Base-by-base conservation (phyloP, 202 grass and related monocot genomes). In the Musa balbisiana region DNA sequence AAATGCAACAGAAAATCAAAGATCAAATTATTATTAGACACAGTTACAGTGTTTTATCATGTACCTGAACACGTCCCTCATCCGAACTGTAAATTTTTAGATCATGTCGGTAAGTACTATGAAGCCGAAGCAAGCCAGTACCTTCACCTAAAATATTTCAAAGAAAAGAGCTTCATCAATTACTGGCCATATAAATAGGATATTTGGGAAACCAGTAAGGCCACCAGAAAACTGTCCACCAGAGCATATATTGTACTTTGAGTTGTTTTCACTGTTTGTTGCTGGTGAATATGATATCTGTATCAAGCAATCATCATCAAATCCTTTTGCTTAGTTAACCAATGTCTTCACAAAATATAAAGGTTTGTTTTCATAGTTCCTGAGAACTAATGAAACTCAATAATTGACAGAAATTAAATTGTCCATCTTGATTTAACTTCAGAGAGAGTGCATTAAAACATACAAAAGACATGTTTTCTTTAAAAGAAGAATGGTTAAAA, bases 61-160 rank as follows among this genome's bases (percentile, higher is more conserved):
- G 74, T 87, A 93, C 93, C 93, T 97, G 93, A 52, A 97, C 93
- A 69, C 93, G 90, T 50, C 93, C 93, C 78, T 97, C 93, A 83
- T 97, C 93, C 55, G 93, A 97, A 80, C 93, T 92, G 76, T 97
- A 97, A 87, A 97, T 97, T 80, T 97, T 97, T 16, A 97, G 78
- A 87, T 97, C 93, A 89, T 97, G 93, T 62, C 93, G 89, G 71
- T 92, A 92, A 81, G 93, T 97, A 81, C 93, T 97, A 81, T 93
- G 93, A 71, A 97, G 93, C 14, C 93, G 93, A 91, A 97, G 90
- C 77, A 97, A 97, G 69, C 93, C 93, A 69, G 93, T 88, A 67
- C 93, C 93, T 85, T 91, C 90, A 85, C 93, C 93, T 97, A 82
- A 80, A 84, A 53, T 50, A 49, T 84, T 20, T 9, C 51, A 74